Evolutionary conservation across 805 yeast species (phyloP).

Genomic region (Yamadazyma ubonensis): DNA sequence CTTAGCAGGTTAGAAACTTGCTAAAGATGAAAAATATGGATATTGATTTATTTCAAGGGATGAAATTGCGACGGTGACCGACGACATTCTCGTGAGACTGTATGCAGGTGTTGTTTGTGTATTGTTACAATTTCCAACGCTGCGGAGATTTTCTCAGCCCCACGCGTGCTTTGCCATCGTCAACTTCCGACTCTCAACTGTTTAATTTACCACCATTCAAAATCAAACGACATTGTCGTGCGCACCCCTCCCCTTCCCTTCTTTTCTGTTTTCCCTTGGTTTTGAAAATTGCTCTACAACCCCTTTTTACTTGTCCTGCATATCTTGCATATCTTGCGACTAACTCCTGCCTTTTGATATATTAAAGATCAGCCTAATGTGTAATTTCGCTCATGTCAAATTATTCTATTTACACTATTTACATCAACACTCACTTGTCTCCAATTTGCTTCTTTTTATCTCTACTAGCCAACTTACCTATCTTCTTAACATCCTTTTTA

Average conservation of each 20-base stretch:
- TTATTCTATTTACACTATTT: neutral
- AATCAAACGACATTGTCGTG: neutral
- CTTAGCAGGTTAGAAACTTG: conserved; percentile 1
- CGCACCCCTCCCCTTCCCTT: too few species aligned
- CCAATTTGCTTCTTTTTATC: conserved; percentile 1
- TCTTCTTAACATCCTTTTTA: conserved; percentile 24
- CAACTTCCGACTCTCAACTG: too few species aligned
- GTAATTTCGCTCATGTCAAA: too few species aligned
- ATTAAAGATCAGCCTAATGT: too few species aligned
- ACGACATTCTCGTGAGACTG: conserved; percentile 5
- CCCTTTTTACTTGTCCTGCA: neutral
- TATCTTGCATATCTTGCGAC: neutral
- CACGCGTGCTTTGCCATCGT: neutral
- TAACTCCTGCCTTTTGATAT: neutral
- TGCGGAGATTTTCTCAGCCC: neutral
- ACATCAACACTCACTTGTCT: neutral
- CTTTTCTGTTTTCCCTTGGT: too few species aligned
- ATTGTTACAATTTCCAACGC: neutral
- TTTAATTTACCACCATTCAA: too few species aligned
- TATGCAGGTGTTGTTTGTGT: conserved; percentile 1
- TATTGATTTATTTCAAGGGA: conserved; percentile 6
- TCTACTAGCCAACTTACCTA: neutral
- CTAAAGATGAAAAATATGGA: conserved; percentile 3
- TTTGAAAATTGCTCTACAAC: too few species aligned
- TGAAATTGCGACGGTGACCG: conserved; percentile 11